Conservation (phyloP, 1,284 basidiomycete species). For the Amylostereum areolatum region DNA sequence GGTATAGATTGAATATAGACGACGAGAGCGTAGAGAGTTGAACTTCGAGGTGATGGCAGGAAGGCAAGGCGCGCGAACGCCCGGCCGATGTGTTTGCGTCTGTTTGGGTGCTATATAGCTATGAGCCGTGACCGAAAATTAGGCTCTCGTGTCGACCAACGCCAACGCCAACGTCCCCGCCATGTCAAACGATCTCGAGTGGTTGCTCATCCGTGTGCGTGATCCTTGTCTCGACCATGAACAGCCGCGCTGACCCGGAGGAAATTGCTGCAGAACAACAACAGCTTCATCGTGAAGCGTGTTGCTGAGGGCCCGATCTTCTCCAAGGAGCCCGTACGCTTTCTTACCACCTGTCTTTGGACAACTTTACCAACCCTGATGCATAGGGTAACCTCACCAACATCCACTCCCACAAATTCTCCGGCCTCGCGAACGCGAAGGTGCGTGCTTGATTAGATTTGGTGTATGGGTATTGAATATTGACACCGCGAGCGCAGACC, state of each 20-base stretch:
- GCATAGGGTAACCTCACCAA: conserved; percentile 79
- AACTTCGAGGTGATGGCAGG: too few relatives aligned
- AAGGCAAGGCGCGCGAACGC: too few relatives aligned
- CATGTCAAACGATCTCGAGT: conserved; percentile 83
- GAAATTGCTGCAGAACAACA: conserved; percentile 53
- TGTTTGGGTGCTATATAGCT: too few relatives aligned
- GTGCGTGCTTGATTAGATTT: conserved; percentile 28
- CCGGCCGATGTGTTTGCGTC: too few relatives aligned
- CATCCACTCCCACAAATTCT: conserved; percentile 86
- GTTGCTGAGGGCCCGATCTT: conserved; percentile 68
- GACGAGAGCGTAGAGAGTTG: too few relatives aligned
- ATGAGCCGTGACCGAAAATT: too few relatives aligned
- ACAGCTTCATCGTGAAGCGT: conserved; percentile 80
- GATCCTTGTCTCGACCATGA: not conserved
- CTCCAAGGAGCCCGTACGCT: conserved; percentile 75
- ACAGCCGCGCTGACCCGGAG: not conserved
- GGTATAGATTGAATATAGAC: too few relatives aligned
- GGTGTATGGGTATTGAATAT: not conserved
- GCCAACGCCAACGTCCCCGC: conserved; percentile 25
- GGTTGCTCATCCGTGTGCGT: conserved; percentile 84
- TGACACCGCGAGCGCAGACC: conserved; percentile 36
- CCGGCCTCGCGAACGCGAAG: conserved; percentile 81
- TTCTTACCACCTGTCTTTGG: conserved; percentile 14
- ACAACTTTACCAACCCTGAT: not conserved
- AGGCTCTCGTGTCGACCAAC: not conserved